A percentile compares a stretch with the other conserved stretches of the same genome.
Evolutionary conservation across 2,329 filamentous ascomycete genomes (phyloP).

Genomic region (Rachicladosporium sp.): DNA sequence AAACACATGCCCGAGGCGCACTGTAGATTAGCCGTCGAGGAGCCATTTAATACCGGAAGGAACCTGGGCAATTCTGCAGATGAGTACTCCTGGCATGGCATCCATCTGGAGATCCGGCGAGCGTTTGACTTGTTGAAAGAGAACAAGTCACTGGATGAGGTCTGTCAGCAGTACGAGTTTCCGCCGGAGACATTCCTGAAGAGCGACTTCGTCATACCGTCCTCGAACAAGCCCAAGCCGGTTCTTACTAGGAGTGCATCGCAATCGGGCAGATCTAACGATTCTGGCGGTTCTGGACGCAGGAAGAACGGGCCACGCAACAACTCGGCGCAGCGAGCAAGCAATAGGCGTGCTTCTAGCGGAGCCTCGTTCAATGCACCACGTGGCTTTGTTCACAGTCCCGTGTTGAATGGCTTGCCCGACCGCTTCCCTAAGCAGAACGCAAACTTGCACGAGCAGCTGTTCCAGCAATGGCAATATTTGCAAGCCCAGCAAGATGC

Average conservation of each 20-base stretch:
- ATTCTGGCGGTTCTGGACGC: conserved; percentile 7
- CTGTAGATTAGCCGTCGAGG: conserved; percentile 85
- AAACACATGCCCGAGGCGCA: conserved; percentile 29
- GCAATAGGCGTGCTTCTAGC: conserved; percentile 45
- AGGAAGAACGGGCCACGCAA: conserved; percentile 32
- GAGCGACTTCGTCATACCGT: conserved; percentile 40
- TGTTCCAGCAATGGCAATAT: conserved; percentile 35
- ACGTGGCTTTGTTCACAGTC: conserved; percentile 28
- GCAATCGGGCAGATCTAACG: conserved; percentile 24
- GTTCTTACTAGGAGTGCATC: conserved; percentile 39
- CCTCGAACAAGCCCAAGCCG: conserved; percentile 41
- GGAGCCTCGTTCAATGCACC: conserved; percentile 36
- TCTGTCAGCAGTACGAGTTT: conserved; percentile 78
- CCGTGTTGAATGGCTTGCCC: conserved; percentile 18
- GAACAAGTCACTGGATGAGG: conserved; percentile 61
- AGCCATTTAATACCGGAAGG: conserved; percentile 80
- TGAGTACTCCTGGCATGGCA: conserved; percentile 81
- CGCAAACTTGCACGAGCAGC: conserved; percentile 35
- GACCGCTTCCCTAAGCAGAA: conserved; percentile 30
- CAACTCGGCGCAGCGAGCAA: conserved; percentile 36
- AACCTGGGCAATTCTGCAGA: conserved; percentile 96
- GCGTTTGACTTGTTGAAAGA: conserved; percentile 75
- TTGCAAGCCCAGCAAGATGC: conserved; percentile 25
- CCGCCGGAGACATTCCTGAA: conserved; percentile 60
- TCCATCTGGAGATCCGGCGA: conserved; percentile 78